Base-by-base conservation (phyloP, 1,284 basidiomycete species). In the Kwoniella shivajii region DNA sequence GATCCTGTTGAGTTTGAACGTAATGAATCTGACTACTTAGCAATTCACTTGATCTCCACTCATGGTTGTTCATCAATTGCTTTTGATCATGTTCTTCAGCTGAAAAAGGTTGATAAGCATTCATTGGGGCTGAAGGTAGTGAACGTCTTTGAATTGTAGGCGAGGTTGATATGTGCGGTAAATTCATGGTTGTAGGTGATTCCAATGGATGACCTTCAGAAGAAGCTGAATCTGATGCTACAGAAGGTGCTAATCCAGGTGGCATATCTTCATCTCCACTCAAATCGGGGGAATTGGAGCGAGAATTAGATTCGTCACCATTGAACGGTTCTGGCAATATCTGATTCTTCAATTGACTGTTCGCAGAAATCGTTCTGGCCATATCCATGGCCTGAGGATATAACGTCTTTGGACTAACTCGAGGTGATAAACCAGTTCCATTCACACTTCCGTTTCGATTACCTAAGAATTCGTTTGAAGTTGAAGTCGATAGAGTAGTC, bases 181-280 rank as follows among this genome's bases (percentile, higher is more conserved):
- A 16, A 2, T 45, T 26, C 9, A 37, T 27, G 16, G 49, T 46
- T 6, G 59, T 65, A 1, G 69, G 69, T 6, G 64, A 67, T 6
- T 70, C 67, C 11, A 70, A 43, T 10, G 56, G 54, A 36, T 65
- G 58, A 10, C 63, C 67, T 27, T 68, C 71, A 13, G 65, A 60
- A 38, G 69, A 71, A 6, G 67, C 67, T 20, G 71, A 71, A 48
- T 73, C 72, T 5, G 64, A 65, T 4, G 66, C 71, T 26, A 70
- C 56, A 6, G 69, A 70, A 0, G 71, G 69, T 3, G 72, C 68
- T 3, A 74, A 61, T 4, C 60, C 69, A 10, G 72, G 72, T n/a
- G 60, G 16, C 14, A 57, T 56, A 31, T 41, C 46, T 42, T 63
- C 61, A 14, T 51, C 57, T 24, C 51, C 55, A 38, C 57, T 56